phyloP scores from a whole-genome alignment of 2,329 filamentous ascomycete species.

The Venturiaceae sp. region DNA sequence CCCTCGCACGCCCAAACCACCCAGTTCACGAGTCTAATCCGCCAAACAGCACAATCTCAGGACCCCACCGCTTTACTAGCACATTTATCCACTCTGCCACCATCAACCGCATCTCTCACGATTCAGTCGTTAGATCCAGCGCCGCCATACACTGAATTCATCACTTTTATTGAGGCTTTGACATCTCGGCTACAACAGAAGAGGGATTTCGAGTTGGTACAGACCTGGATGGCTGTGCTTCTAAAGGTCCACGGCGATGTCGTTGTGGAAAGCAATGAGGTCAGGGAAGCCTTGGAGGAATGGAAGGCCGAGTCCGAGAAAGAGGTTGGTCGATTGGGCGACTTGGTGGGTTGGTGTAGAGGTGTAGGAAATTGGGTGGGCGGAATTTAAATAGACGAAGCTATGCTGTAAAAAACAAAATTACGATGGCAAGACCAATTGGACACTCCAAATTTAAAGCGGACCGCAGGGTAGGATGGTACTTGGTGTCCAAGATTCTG shows the following conservation, averaged over 20 bases:
- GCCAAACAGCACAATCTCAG: slow-evolving; percentile 33
- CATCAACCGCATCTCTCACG: slow-evolving; percentile 80
- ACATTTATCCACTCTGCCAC: slow-evolving; percentile 70
- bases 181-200: slow-evolving; percentile 58
- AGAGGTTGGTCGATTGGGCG: slow-evolving; percentile 4
- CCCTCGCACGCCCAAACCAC: slow-evolving; percentile 13
- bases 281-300: slow-evolving; percentile 3
- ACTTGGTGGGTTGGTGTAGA: slow-evolving; percentile 2
- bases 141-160: slow-evolving; percentile 56
- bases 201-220: slow-evolving; percentile 84
- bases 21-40: slow-evolving; percentile 39
- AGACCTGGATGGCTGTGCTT: slow-evolving; percentile 97
- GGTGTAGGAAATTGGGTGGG: slow-evolving; percentile 8
- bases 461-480: too few relatives aligned
- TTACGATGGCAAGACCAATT: background rate
- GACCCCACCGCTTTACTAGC: slow-evolving; percentile 62
- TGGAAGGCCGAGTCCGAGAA: background rate
- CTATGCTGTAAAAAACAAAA: background rate
- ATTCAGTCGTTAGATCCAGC: slow-evolving; percentile 62
- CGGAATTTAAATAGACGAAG: background rate
- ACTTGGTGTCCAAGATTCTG: too few relatives aligned
- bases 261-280: slow-evolving; percentile 5
- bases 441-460: too few relatives aligned
- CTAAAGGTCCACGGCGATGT: slow-evolving; percentile 64
- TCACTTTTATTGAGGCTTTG: slow-evolving; percentile 72